Base-by-base conservation (phyloP, 2,329 filamentous ascomycete genomes). In the Epichloe aotearoae region DNA sequence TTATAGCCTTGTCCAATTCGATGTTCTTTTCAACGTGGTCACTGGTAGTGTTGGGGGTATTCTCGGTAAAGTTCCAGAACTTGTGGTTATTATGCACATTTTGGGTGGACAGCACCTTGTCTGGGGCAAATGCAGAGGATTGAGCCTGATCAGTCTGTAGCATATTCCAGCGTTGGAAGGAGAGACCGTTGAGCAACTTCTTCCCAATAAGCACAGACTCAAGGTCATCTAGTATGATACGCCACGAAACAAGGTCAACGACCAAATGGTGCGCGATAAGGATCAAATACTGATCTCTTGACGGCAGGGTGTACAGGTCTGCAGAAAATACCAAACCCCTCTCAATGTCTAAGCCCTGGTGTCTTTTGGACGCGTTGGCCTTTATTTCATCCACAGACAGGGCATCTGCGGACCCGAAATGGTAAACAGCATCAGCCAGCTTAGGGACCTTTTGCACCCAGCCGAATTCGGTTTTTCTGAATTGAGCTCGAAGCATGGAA, bases 171-270 rank as follows among this genome's bases (percentile, higher is more conserved):
- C 55, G 61, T 38, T 65, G 64, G 54, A 72, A 71, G 0, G 61
- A 46, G 55, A 36, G 30, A 30, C 10, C 50, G n/a, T 58, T 56
- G 50, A 19, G 19, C 33, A n/a, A 52, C 50, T 23, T 40, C 53
- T 14, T 47, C 5, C 50, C 36, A 8, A 64, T 57, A 6, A 73
- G 56, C 0, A 68, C 52, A 4, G 62, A 60, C 51, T 74, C 69
- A 0, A 74, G 59, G 45, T 75, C 70, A 34, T 69, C 65, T 0
- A 73, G 56, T 3, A 74, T 59, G 5, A 71, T 61, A 5, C 69
- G 61, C 72, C 72, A 75, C 0, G 70, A 71, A 1, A 74, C 69
- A 6, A 73, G 57, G 49, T 74, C 71, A n/a, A 74, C 63, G 2
- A 68, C 62, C 0, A 69, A 57, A 51, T 70, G 68, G 12, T 69